A percentile compares a stretch with the other conserved stretches of the same genome.
Conservation (phyloP, 1,139 yeast species). For the Sugiyamaella japonica region DNA sequence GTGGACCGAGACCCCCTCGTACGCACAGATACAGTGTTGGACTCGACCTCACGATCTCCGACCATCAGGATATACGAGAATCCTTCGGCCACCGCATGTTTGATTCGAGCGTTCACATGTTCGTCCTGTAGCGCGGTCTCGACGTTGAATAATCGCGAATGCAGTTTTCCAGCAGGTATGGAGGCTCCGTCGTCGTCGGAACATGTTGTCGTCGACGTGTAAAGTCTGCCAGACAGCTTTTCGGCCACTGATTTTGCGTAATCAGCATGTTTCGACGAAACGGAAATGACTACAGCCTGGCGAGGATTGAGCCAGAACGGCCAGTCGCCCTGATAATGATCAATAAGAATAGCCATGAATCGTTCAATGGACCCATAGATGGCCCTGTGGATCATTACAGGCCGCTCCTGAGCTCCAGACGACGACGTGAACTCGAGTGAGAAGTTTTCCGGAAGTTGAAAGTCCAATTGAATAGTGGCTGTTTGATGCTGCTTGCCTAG, state of each 20-base stretch:
- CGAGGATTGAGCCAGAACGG: slow-evolving; percentile 98
- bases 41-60: slow-evolving; percentile 80
- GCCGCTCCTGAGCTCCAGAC: slow-evolving; percentile 39
- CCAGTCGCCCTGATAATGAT: slow-evolving; percentile 93
- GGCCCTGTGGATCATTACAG: slow-evolving; percentile 94
- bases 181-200: too few species aligned
- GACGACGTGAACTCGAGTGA: slow-evolving; percentile 56
- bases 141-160: slow-evolving; percentile 65
- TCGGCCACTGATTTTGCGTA: slow-evolving; percentile 55
- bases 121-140: slow-evolving; percentile 76
- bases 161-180: slow-evolving; percentile 39
- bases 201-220: slow-evolving; percentile 13
- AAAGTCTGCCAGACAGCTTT: slow-evolving; percentile 48
- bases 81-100: slow-evolving; percentile 73
- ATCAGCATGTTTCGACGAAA: slow-evolving; percentile 56
- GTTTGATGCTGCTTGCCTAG: slow-evolving; percentile 85
- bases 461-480: slow-evolving; percentile 93
- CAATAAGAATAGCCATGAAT: slow-evolving; percentile 85
- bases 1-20: slow-evolving; percentile 55
- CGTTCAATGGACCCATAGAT: slow-evolving; percentile 93
- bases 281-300: slow-evolving; percentile 85
- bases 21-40: slow-evolving; percentile 65
- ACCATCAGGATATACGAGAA: slow-evolving; percentile 78
- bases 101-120: slow-evolving; percentile 76
- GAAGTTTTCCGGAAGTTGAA: slow-evolving; percentile 88